Evolutionary conservation across 805 yeast genomes (phyloP).

Genomic region (Lipomyces oligophaga): DNA sequence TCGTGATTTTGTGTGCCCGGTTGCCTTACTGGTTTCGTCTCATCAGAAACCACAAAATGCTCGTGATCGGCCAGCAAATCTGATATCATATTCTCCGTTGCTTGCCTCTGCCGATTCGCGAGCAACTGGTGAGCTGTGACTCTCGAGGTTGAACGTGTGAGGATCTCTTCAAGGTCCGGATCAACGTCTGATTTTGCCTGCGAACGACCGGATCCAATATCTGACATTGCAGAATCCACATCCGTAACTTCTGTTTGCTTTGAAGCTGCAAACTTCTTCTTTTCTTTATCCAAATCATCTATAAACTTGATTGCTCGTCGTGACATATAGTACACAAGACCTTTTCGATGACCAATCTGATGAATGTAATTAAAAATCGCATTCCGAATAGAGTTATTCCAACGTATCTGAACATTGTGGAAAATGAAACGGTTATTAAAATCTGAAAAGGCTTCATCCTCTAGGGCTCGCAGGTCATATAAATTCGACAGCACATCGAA

Average conservation of each 20-base stretch:
- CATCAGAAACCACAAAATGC: conserved; percentile 19
- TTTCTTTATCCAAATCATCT: conserved; percentile 47
- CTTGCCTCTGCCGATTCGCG: conserved; percentile 5
- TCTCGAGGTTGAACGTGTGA: neutral
- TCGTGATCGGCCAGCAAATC: conserved; percentile 18
- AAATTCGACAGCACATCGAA: neutral
- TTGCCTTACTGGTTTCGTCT: neutral
- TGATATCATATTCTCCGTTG: conserved; percentile 22
- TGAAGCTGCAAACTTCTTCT: conserved; percentile 16
- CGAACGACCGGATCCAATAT: neutral
- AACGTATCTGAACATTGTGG: conserved; percentile 68
- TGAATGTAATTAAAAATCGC: conserved; percentile 57
- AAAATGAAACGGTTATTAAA: conserved; percentile 69
- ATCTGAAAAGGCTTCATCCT: conserved; percentile 15
- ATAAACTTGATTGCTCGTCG: conserved; percentile 50
- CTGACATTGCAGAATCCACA: neutral
- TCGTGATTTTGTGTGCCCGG: neutral
- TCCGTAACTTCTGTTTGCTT: too few species aligned
- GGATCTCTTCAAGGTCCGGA: conserved; percentile 1
- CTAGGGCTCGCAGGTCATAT: conserved; percentile 4
- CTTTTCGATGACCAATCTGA: conserved; percentile 45
- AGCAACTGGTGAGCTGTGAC: neutral
- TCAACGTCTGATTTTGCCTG: neutral
- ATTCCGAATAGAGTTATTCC: conserved; percentile 72
- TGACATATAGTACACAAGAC: conserved; percentile 44